phyloP scores from a whole-genome alignment of 805 yeast species.

The Pichia rugopelliculosa region DNA sequence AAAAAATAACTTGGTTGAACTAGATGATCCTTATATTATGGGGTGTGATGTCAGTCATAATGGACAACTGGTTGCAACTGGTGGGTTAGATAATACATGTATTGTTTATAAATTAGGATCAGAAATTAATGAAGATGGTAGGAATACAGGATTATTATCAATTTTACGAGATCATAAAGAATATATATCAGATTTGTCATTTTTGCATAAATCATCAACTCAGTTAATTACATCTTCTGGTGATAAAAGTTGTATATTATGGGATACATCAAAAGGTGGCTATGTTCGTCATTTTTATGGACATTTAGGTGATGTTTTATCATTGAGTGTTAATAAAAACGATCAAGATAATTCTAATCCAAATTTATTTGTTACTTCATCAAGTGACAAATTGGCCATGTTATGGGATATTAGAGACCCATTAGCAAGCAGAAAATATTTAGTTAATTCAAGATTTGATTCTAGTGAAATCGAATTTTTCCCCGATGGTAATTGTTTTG shows the following conservation, averaged over 20 bases:
- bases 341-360: slow-evolving; percentile 11
- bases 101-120: slow-evolving; percentile 49
- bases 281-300: slow-evolving; percentile 49
- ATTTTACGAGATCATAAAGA: slow-evolving; percentile 76
- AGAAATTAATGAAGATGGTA: slow-evolving; percentile 7
- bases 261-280: slow-evolving; percentile 68
- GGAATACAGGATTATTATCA: slow-evolving; percentile 30
- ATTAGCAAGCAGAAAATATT: slow-evolving; percentile 33
- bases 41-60: slow-evolving; percentile 67
- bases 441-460: slow-evolving; percentile 48
- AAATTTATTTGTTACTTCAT: slow-evolving; percentile 48
- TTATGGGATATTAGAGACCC: slow-evolving; percentile 59
- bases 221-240: slow-evolving; percentile 68
- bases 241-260: slow-evolving; percentile 68
- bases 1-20: slow-evolving; percentile 60
- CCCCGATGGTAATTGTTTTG: slow-evolving; percentile 65
- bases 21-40: slow-evolving; percentile 75
- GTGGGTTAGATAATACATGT: slow-evolving; percentile 76
- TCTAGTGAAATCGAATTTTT: slow-evolving; percentile 55
- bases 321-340: slow-evolving; percentile 30
- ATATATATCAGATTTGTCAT: slow-evolving; percentile 69
- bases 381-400: slow-evolving; percentile 62
- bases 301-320: slow-evolving; percentile 66
- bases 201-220: slow-evolving; percentile 41
- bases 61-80: slow-evolving; percentile 63